Evolutionary conservation across 2,329 filamentous ascomycete species (phyloP), one percentile per base, ranked within the genome.

Genomic region (Dissoconium aciculare): DNA sequence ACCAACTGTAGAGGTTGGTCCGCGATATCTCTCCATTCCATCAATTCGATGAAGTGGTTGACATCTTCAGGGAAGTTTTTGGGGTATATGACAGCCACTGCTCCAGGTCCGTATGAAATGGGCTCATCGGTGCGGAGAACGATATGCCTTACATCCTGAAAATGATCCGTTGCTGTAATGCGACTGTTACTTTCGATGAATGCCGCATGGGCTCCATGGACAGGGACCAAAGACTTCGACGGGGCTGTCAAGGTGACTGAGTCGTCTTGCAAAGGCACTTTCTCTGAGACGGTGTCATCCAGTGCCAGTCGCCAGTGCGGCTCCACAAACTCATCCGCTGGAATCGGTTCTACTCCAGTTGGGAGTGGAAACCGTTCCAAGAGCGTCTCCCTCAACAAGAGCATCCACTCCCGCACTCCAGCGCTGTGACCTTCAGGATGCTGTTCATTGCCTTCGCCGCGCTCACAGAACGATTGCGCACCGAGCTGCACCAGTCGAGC

Each of bases 141-240:
- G n/a, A 94, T 56, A 31, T 80, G 70, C 0, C 89, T 78, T 26
- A 95, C 87, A 58, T 98, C 89, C 59, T 98, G 89, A 76, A 83
- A 94, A 57, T 98, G 89, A 2, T 62, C 60, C 1, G 53, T 28
- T 0, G 85, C 74, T 0, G 89, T 98, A 4, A 92, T 54, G 11
- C 85, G 71, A 11, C 62, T 54, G 48, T 92, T 93, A n/a, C 57
- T 52, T 1, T 62, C 46, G 1, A 98, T 51, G 0, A 55, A 66
- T 5, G 75, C 78, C 0, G 53, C 55, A 39, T 71, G 59, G 2
- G 67, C 61, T 25, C 60, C 57, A 1, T 70, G 67, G 9, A 83
- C 63, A 0, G 74, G 66, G 2, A 82, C 60, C 3, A 65, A 46
- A 39, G 62, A 60, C 32, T 50, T 32, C 15, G 61, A 56, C 11